Conservation (phyloP, 202 grass and related monocot genomes). For the Bolboschoenoplectus hybrid region DNA sequence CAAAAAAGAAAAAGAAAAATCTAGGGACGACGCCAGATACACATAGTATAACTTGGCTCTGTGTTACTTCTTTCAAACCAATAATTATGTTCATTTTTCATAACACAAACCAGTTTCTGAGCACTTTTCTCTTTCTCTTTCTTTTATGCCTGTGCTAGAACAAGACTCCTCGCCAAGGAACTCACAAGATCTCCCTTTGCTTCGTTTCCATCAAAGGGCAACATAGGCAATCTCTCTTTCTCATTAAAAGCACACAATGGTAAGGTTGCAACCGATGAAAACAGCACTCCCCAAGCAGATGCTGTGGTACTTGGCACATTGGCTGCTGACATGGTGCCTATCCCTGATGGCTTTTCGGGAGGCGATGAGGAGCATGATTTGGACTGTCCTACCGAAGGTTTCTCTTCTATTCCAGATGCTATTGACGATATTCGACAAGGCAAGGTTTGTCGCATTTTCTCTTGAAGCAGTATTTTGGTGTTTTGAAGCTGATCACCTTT, state of each 20-base stretch:
- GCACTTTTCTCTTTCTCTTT: background rate
- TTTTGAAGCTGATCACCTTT: constrained; percentile 21
- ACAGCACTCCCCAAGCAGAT: constrained; percentile 52
- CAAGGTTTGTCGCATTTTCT: constrained; percentile 56
- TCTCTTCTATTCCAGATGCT: constrained; percentile 88
- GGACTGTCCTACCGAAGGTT: constrained; percentile 79
- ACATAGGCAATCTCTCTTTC: constrained; percentile 18
- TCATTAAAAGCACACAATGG: constrained; percentile 32
- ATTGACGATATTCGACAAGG: constrained; percentile 91
- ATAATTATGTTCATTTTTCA: background rate
- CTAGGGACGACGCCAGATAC: background rate
- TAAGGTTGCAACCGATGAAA: background rate
- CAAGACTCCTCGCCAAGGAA: constrained; percentile 22
- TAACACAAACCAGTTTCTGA: background rate
- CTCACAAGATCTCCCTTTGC: background rate
- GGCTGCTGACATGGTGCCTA: constrained; percentile 69
- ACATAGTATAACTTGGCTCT: background rate
- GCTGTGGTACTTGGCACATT: constrained; percentile 58
- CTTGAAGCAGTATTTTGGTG: constrained; percentile 2
- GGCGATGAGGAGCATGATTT: constrained; percentile 72
- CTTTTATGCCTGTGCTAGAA: background rate
- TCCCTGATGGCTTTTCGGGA: constrained; percentile 65
- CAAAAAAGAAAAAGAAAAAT: background rate
- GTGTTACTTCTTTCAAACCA: background rate
- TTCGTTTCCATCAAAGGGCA: constrained; percentile 26